A percentile compares a stretch with the other conserved stretches of the same genome.
Conservation (phyloP, 192 early-diverging fungal species). For the Spizellomyces sp. region DNA sequence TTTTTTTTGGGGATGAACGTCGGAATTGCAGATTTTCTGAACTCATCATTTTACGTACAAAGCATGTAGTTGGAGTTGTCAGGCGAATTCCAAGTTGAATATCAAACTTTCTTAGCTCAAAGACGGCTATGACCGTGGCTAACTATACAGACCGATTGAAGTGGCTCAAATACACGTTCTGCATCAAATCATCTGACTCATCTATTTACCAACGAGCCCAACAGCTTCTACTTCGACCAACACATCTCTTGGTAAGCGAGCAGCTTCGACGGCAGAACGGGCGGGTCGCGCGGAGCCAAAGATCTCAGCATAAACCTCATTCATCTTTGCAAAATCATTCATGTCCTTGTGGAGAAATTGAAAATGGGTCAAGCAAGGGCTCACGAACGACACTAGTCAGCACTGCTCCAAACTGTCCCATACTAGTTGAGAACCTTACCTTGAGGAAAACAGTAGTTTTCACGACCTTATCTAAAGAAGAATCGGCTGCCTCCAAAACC, state of each 20-base stretch:
- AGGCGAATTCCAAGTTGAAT: too few species aligned
- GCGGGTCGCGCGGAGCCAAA: slow-evolving; percentile 53
- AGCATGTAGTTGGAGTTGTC: too few species aligned
- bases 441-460: slow-evolving; percentile 97
- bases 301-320: slow-evolving; percentile 83
- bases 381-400: not conserved
- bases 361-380: not conserved
- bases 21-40: too few species aligned
- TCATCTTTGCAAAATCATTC: slow-evolving; percentile 88
- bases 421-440: slow-evolving; percentile 13
- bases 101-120: too few species aligned
- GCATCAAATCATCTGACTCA: too few species aligned
- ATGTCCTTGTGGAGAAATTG: slow-evolving; percentile 32
- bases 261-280: slow-evolving; percentile 81
- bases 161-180: too few species aligned
- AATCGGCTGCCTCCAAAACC: slow-evolving; percentile 80
- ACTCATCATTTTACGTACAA: too few species aligned
- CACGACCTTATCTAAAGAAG: slow-evolving; percentile 80
- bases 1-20: too few species aligned
- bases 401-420: not conserved
- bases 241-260: slow-evolving; percentile 87
- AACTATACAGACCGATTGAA: too few species aligned
- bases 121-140: too few species aligned
- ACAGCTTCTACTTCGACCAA: slow-evolving; percentile 93
- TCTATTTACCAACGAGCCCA: slow-evolving; percentile 47